phyloP scores from a whole-genome alignment of 2,329 filamentous ascomycete genomes.

The Lecanicillium sp. region DNA sequence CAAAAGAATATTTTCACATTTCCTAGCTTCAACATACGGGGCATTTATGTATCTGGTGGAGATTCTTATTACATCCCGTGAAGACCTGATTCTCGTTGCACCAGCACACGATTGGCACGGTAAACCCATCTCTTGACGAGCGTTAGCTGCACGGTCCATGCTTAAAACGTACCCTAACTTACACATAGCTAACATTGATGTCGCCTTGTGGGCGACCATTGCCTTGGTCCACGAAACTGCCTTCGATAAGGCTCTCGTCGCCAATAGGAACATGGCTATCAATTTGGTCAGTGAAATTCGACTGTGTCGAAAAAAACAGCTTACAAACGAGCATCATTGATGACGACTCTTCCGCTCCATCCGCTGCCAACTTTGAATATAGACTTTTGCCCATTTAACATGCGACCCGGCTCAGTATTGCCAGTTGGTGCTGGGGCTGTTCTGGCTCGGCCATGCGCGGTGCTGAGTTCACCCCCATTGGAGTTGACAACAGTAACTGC shows the following conservation, averaged over 20 bases:
- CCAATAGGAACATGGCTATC: slow-evolving; percentile 14
- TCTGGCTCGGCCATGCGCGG: slow-evolving; percentile 1
- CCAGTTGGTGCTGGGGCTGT: not conserved
- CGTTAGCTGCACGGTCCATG: not conserved
- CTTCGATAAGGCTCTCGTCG: slow-evolving; percentile 10
- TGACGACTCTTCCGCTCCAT: slow-evolving; percentile 9
- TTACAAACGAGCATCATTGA: slow-evolving; percentile 5
- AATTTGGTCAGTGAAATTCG: not conserved
- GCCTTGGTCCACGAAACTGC: slow-evolving; percentile 8
- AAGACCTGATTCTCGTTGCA: slow-evolving; percentile 10
- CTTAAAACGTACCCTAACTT: slow-evolving; percentile 1
- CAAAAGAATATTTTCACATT: not conserved
- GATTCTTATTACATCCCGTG: slow-evolving; percentile 9
- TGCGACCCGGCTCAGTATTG: slow-evolving; percentile 1
- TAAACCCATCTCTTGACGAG: slow-evolving; percentile 6
- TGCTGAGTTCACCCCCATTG: slow-evolving; percentile 1
- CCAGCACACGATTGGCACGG: slow-evolving; percentile 7
- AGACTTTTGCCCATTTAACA: slow-evolving; percentile 1
- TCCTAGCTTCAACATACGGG: slow-evolving; percentile 2
- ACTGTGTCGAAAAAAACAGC: not conserved
- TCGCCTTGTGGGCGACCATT: slow-evolving; percentile 3
- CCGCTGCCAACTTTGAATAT: slow-evolving; percentile 3
- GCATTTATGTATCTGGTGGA: slow-evolving; percentile 2
- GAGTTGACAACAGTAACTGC: slow-evolving; percentile 1
- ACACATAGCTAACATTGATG: slow-evolving; percentile 12